These are phyloP conservation scores for Meyerozyma carpophila DNA, from an alignment of 1,139 yeast genomes.

Conservation along the genomic window DNA sequence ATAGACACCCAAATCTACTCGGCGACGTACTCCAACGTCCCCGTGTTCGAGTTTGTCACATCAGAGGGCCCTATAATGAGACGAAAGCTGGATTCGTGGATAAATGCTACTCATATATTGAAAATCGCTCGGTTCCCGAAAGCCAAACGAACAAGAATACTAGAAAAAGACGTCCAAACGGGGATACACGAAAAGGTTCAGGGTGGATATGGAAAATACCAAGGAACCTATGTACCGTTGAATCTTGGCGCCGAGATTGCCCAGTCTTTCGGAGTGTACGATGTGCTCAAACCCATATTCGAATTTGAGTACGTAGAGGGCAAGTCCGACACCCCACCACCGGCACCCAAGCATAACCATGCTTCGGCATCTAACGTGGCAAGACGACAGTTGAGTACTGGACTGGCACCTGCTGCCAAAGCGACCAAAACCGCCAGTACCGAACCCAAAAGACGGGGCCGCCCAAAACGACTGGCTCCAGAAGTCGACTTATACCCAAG, in stretches of 20 bases:
- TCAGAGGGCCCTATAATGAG: conserved; percentile 81
- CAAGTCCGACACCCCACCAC: conserved; percentile 61
- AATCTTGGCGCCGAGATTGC: conserved; percentile 52
- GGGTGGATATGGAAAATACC: conserved; percentile 93
- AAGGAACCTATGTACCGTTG: conserved; percentile 90
- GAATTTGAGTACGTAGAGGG: conserved; percentile 58
- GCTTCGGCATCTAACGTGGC: conserved; percentile 55
- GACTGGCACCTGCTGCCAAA: conserved; percentile 8
- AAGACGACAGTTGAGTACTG: conserved; percentile 28
- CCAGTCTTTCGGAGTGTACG: conserved; percentile 57
- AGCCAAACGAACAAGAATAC: conserved; percentile 75
- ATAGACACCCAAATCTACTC: conserved; percentile 52
- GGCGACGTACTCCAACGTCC: conserved; percentile 69
- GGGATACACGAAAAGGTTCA: conserved; percentile 89
- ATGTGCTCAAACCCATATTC: conserved; percentile 62
- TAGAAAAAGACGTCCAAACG: conserved; percentile 83
- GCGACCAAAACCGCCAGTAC: conserved; percentile 15
- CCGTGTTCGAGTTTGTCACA: conserved; percentile 66
- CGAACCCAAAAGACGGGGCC: conserved; percentile 38
- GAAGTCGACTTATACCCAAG: background rate
- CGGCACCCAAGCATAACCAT: conserved; percentile 80
- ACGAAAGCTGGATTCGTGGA: conserved; percentile 71
- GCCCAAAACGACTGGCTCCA: conserved; percentile 37
- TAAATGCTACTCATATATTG: conserved; percentile 87
- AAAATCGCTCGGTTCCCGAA: conserved; percentile 86